phyloP scores from a whole-genome alignment of 495 filamentous ascomycete species.

The Pseudevernia furfuracea region DNA sequence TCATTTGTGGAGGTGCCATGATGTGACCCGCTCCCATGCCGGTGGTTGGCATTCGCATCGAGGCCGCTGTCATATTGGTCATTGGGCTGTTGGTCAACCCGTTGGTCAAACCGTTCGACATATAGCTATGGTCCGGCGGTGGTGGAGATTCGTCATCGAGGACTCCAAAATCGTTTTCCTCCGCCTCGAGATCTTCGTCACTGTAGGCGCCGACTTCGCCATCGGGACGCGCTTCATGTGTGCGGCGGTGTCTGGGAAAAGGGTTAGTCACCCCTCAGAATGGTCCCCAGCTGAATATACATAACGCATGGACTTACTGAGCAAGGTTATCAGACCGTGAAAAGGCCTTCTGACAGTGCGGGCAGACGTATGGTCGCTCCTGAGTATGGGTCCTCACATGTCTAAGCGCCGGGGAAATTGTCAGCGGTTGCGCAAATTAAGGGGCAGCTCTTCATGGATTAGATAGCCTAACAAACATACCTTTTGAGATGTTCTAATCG shows the following conservation, averaged over 20 bases:
- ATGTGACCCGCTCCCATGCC: conserved; percentile 38
- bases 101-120: conserved; percentile 18
- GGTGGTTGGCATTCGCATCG: conserved; percentile 34
- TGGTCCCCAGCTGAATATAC: conserved; percentile 14
- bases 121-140: conserved; percentile 30
- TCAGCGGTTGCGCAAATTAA: conserved; percentile 52
- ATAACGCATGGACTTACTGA: conserved; percentile 64
- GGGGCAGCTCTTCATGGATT: conserved; percentile 12
- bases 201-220: conserved; percentile 51
- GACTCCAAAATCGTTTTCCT: conserved; percentile 63
- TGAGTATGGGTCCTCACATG: conserved; percentile 99
- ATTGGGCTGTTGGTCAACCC: conserved; percentile 35
- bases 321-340: conserved; percentile 97
- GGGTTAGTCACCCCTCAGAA: conserved; percentile 31
- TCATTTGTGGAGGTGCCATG: conserved; percentile 42
- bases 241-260: conserved; percentile 74
- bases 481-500: conserved; percentile 97
- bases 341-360: conserved; percentile 96
- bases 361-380: conserved; percentile 95
- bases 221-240: conserved; percentile 76
- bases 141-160: conserved; percentile 66
- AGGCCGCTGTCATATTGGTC: conserved; percentile 43
- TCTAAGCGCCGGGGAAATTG: conserved; percentile 54
- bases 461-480: conserved; percentile 47
- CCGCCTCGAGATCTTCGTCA: conserved; percentile 74